These are phyloP conservation scores for Pleurotus citrinopileatus DNA, from an alignment of 768 basidiomycete genomes.

Conservation along the genomic window DNA sequence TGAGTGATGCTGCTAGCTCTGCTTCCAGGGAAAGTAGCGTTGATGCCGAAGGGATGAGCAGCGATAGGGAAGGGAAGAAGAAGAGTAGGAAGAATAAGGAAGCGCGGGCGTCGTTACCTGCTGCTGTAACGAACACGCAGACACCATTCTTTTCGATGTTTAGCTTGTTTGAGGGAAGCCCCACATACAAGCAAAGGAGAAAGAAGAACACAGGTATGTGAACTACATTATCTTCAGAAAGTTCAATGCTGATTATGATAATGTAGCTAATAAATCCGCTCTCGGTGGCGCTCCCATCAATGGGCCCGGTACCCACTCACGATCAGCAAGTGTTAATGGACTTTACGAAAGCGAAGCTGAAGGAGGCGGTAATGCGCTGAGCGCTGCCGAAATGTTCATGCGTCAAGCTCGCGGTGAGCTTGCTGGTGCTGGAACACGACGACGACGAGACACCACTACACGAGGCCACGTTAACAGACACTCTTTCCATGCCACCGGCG, in stretches of 20 bases:
- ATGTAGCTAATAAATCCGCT: slow-evolving; percentile 6
- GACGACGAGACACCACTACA: slow-evolving; percentile 22
- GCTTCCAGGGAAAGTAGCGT: slow-evolving; percentile 10
- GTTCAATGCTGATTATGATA: neutral
- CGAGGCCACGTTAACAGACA: slow-evolving; percentile 9
- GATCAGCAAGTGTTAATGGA: slow-evolving; percentile 18
- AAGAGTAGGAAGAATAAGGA: slow-evolving; percentile 3
- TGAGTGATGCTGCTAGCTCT: slow-evolving; percentile 11
- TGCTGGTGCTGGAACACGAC: slow-evolving; percentile 27
- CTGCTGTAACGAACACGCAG: slow-evolving; percentile 36
- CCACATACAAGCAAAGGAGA: slow-evolving; percentile 85
- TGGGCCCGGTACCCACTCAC: slow-evolving; percentile 10
- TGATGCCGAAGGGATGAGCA: slow-evolving; percentile 17
- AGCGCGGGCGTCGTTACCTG: slow-evolving; percentile 12
- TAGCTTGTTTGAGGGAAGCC: slow-evolving; percentile 80
- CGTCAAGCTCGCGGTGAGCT: slow-evolving; percentile 58
- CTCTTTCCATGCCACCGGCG: slow-evolving; percentile 3
- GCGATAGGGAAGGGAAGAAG: slow-evolving; percentile 14
- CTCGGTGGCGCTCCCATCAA: slow-evolving; percentile 14
- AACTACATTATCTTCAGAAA: neutral
- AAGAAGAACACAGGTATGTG: slow-evolving; percentile 47
- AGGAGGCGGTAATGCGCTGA: slow-evolving; percentile 29
- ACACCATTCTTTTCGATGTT: slow-evolving; percentile 63
- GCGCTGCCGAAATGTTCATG: slow-evolving; percentile 66
- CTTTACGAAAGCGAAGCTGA: slow-evolving; percentile 19